These are phyloP conservation scores for Cryomyces minteri DNA, from an alignment of 495 filamentous ascomycete species.

Conservation along the genomic window DNA sequence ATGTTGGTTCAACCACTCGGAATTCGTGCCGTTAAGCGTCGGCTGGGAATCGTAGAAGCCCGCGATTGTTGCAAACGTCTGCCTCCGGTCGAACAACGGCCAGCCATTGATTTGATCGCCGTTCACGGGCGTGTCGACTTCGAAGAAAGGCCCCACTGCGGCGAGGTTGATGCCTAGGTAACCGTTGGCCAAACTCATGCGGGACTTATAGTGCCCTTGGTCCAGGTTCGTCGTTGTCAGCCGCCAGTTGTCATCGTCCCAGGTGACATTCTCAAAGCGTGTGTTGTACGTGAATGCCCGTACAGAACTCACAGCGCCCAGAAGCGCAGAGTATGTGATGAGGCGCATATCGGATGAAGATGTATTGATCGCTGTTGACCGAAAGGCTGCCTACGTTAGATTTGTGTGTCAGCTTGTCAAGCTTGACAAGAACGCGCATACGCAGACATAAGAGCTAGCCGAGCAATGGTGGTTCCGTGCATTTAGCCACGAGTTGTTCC, in stretches of 20 bases:
- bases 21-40: conserved; percentile 46
- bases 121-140: conserved; percentile 27
- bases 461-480: too few relatives aligned
- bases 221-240: conserved; percentile 34
- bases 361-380: too few relatives aligned
- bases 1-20: conserved; percentile 51
- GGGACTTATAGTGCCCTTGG: conserved; percentile 43
- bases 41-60: conserved; percentile 55
- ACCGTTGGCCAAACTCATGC: conserved; percentile 42
- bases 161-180: conserved; percentile 35
- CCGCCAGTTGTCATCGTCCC: conserved; percentile 42
- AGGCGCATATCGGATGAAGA: too few relatives aligned
- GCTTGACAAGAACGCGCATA: too few relatives aligned
- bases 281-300: too few relatives aligned
- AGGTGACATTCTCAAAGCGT: too few relatives aligned
- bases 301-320: too few relatives aligned
- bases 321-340: too few relatives aligned
- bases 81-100: conserved; percentile 49
- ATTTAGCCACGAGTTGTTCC: too few relatives aligned
- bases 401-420: too few relatives aligned
- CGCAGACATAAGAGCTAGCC: too few relatives aligned
- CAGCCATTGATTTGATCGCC: conserved; percentile 42
- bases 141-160: conserved; percentile 51
- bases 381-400: too few relatives aligned
- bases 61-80: conserved; percentile 54